These are phyloP conservation scores for Tritrichomonas foetus DNA, from an alignment of 208 protist genomes.

Conservation along the genomic window DNA sequence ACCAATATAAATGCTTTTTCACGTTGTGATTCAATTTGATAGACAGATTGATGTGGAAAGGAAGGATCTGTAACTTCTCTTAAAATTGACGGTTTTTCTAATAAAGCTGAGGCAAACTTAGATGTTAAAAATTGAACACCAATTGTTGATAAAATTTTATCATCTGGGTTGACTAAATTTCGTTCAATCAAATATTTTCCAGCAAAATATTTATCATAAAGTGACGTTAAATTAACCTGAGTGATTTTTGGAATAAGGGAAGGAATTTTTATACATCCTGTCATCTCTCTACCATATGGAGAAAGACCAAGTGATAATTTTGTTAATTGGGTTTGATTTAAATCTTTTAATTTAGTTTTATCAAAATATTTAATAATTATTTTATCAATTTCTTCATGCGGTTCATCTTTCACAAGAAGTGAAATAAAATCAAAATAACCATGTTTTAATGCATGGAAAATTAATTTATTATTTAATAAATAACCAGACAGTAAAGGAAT, in stretches of 20 bases:
- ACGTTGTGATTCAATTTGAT: neutral
- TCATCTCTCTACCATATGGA: neutral
- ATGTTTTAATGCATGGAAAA: neutral
- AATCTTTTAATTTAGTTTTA: neutral
- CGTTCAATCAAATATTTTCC: neutral
- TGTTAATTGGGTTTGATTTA: neutral
- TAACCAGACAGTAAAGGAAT: neutral
- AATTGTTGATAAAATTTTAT: neutral
- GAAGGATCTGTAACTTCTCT: neutral
- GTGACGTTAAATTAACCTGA: neutral
- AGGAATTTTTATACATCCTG: neutral
- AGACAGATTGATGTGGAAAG: neutral
- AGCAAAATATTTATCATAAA: neutral
- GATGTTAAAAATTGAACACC: neutral
- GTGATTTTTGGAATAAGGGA: neutral
- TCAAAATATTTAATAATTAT: neutral
- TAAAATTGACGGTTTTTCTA: neutral
- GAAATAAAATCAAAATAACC: neutral
- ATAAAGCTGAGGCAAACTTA: neutral
- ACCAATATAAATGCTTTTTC: neutral
- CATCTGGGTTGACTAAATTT: neutral
- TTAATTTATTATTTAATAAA: neutral
- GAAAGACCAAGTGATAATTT: neutral
- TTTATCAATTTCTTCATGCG: constrained; percentile 14
- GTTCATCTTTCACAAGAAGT: neutral